Percentiles rank a stretch among this genome's conserved stretches.
These are phyloP conservation scores for Coniochaeta sp. DNA, from an alignment of 2,329 filamentous ascomycete genomes.

Conservation along the genomic window DNA sequence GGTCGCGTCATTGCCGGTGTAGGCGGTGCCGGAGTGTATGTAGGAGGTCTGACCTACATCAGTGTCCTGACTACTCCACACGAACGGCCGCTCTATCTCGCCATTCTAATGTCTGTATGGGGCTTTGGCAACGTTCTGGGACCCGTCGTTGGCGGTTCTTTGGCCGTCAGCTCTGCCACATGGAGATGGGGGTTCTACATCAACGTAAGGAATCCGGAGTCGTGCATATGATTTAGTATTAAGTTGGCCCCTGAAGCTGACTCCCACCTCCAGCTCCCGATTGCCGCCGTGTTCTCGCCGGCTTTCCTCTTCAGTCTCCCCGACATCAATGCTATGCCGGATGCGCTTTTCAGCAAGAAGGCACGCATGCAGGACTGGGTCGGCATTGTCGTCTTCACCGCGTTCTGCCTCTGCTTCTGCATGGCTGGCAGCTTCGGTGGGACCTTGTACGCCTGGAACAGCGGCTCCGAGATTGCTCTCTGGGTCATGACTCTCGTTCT, in stretches of 20 bases:
- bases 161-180: constrained; percentile 25
- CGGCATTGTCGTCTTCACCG: constrained; percentile 32
- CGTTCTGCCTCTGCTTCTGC: constrained; percentile 28
- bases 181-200: constrained; percentile 45
- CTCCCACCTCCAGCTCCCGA: constrained; percentile 22
- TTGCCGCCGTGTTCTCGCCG: constrained; percentile 26
- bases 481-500: constrained; percentile 34
- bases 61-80: constrained; percentile 17
- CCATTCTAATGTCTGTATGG: constrained; percentile 19
- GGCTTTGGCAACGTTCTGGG: constrained; percentile 32
- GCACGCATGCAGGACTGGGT: constrained; percentile 32
- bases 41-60: constrained; percentile 25
- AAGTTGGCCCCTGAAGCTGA: not conserved
- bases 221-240: not conserved
- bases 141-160: constrained; percentile 34
- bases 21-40: constrained; percentile 37
- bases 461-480: constrained; percentile 32
- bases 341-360: constrained; percentile 14
- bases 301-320: constrained; percentile 22
- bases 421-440: constrained; percentile 45
- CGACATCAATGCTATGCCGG: constrained; percentile 6
- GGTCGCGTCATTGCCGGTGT: constrained; percentile 36
- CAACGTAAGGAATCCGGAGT: constrained; percentile 23
- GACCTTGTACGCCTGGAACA: constrained; percentile 35
- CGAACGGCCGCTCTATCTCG: constrained; percentile 19